Base-by-base conservation (phyloP, 345 rosid genomes). In the Turritis glabra region DNA sequence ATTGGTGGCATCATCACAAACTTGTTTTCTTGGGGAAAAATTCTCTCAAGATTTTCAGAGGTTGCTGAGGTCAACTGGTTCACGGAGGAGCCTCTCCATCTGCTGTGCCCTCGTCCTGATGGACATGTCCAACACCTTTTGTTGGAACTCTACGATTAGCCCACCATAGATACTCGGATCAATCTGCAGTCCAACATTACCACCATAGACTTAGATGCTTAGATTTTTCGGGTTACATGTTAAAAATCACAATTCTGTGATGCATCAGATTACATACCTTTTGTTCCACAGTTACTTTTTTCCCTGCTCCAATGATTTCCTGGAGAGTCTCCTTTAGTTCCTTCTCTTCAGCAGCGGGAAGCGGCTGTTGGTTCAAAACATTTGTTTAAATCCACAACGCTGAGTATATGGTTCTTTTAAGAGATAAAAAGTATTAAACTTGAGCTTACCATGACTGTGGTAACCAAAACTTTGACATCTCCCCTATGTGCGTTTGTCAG, bases 91-190 rank as follows among this genome's bases (percentile, higher is more conserved):
- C 85, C 97, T 88, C 88, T 95, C 97, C 98, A 95, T 95, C 83
- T 90, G 96, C 64, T 68, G 78, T 8, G 97, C 97, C 76, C 99
- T 86, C 2, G 97, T 89, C 87, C 58, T 85, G 51, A 95, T 95
- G 57, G 97, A 95, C 99, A 92, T 85, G 83, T 95, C 99, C 76
- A 95, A 83, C 78, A 95, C 92, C 94, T 95, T 90, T 69, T 82
- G 89, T n/a, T 59, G 79, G 23, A 90, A 95, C 86, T 95, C 93
- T 22, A 95, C 90, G 35, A 92, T 82, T 5, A 95, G 79, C 55
- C 99, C 99, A 53, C 99, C 97, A 27, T 87, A 92, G 79, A 95
- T 92, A 48, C 86, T 95, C 1, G 96, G 89, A 82, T 95, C 96
- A 74, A 95, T 88, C 99, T 95, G 88, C 61, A 54, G 69, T 18